Evolutionary conservation across 2,329 filamentous ascomycete species (phyloP), one percentile per base, ranked within the genome.

Genomic region (Orbilia javanica): DNA sequence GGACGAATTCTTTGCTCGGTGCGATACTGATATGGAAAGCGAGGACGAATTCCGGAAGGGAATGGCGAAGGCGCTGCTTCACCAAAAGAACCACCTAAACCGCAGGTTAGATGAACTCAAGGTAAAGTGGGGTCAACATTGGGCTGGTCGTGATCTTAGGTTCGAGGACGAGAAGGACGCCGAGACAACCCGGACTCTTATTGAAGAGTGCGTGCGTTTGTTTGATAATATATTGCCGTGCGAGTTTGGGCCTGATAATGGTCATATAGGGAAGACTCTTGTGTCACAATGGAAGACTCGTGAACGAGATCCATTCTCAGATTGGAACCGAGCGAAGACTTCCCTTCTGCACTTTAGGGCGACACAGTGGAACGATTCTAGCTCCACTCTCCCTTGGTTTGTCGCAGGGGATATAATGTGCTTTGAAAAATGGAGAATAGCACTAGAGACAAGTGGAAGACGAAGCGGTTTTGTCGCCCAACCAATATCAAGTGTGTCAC

Each of bases 141-240:
- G 66, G 31, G 29, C 6, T 4, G 53, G 22, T 4, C 7, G 5
- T 5, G 46, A 63, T 6, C 20, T 52, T 10, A 22, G 46, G 4
- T 20, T 3, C 1, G 13, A 55, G 4, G 53, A 53, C 13, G 22
- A 62, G 36, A 48, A 18, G 27, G 34, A n/a, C 4, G 5, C 18
- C 1, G 27, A 27, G 29, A 50, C 15, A 11, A 34, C 50, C 7
- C 25, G 62, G 13, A 52, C 25, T 4, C 53, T 68, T n/a, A 22
- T 63, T 4, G 63, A 68, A n/a, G 15, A 53, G 11, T 67, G 48
- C 22, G 11, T 62, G 7, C 39, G 60, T 7, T 10, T 50, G 0
- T 75, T 52, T 6, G 22, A 44, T 4, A 36, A 55, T 3, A 75
- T 75, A 11, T 8, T 63, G 7, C 71, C 71, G 18, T 39, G 27